Percentiles rank a stretch among this genome's conserved stretches.
These are phyloP conservation scores for Mallotus repandus DNA, from an alignment of 441 rosid species.

Conservation along the genomic window DNA sequence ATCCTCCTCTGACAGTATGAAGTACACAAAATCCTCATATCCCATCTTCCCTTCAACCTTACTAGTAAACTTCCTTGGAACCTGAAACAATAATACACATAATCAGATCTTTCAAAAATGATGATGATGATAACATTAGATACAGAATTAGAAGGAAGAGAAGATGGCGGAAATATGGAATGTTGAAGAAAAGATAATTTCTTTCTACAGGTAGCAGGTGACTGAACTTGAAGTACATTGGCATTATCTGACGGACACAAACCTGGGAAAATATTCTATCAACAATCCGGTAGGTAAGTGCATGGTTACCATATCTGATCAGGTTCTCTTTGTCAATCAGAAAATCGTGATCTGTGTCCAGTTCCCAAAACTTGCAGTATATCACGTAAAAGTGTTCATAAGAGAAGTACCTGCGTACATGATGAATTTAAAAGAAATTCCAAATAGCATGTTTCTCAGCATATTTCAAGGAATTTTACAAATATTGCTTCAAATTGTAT, in stretches of 20 bases:
- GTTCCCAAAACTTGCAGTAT: conserved; percentile 99
- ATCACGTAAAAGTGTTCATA: conserved; percentile 97
- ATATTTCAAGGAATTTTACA: not conserved
- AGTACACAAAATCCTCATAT: conserved; percentile 98
- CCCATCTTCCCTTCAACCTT: conserved; percentile 96
- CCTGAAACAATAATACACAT: conserved; percentile 42
- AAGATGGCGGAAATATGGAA: not conserved
- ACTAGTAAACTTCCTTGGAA: conserved; percentile 88
- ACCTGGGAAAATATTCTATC: conserved; percentile 99
- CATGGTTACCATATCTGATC: conserved; percentile 97
- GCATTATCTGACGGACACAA: conserved; percentile 26
- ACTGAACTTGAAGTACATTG: not conserved
- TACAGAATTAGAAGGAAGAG: conserved; percentile 9
- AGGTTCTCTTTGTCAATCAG: conserved; percentile 97
- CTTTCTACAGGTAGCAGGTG: conserved; percentile 8
- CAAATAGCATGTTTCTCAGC: not conserved
- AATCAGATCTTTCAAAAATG: conserved; percentile 2
- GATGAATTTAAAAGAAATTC: conserved; percentile 4
- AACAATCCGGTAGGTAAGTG: conserved; percentile 95
- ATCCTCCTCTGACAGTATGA: conserved; percentile 96
- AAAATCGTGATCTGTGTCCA: conserved; percentile 96
- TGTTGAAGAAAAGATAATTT: conserved; percentile 16
- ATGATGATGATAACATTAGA: not conserved
- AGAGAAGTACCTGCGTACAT: conserved; percentile 72
- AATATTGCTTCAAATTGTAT: not conserved